Conservation (phyloP, 805 yeast species). For the Jamesozyma gamospora region DNA sequence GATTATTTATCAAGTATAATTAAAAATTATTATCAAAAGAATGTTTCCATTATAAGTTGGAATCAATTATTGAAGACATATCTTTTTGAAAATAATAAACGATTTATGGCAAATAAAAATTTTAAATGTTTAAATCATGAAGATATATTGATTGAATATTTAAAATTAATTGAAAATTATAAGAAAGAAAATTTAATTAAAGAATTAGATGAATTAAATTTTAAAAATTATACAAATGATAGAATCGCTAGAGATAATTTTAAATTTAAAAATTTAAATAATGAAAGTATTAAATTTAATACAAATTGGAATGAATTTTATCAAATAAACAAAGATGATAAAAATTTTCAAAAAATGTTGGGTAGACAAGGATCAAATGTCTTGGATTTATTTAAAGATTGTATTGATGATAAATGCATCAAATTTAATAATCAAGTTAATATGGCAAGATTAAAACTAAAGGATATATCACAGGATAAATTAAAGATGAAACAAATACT, state of each 20-base stretch:
- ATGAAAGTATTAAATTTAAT: slow-evolving; percentile 35
- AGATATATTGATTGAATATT: slow-evolving; percentile 45
- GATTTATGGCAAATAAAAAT: slow-evolving; percentile 52
- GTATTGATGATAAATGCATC: slow-evolving; percentile 48
- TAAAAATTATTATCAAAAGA: no score
- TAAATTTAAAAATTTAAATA: slow-evolving; percentile 37
- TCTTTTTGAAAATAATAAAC: slow-evolving; percentile 34
- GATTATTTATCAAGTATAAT: slow-evolving; percentile 37
- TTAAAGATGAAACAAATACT: background rate
- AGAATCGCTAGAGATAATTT: slow-evolving; percentile 57
- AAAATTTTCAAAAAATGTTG: slow-evolving; percentile 47
- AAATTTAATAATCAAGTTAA: slow-evolving; percentile 12
- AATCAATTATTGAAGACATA: slow-evolving; percentile 13
- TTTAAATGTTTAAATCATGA: slow-evolving; percentile 41
- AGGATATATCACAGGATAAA: no score
- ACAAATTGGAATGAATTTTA: slow-evolving; percentile 53
- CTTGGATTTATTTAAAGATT: slow-evolving; percentile 66
- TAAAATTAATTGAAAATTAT: slow-evolving; percentile 22
- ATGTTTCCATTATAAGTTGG: no score
- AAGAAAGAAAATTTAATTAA: slow-evolving; percentile 17
- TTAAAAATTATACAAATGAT: slow-evolving; percentile 44
- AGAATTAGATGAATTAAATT: slow-evolving; percentile 21
- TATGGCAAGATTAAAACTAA: slow-evolving; percentile 18
- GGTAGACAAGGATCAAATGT: slow-evolving; percentile 77
- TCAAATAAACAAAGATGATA: slow-evolving; percentile 42